A percentile compares a stretch with the other conserved stretches of the same genome.
phyloP scores from a whole-genome alignment of 257 asterid species.

The Ligustrum vulgare region DNA sequence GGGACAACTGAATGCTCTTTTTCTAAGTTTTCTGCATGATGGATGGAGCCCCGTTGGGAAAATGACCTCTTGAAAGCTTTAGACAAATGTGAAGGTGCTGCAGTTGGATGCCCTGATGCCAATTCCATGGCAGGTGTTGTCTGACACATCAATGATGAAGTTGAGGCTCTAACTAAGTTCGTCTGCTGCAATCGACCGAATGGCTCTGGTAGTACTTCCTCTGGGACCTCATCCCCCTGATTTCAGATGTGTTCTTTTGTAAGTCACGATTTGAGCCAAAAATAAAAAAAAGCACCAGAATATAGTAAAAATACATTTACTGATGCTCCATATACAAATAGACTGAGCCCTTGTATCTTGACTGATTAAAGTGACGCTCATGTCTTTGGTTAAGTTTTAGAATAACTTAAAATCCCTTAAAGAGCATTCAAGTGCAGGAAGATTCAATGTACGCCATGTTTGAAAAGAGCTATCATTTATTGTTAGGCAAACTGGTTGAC shows the following conservation, averaged over 20 bases:
- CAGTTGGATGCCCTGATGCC: constrained; percentile 14
- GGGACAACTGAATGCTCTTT: constrained; percentile 22
- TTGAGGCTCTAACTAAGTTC: constrained; percentile 22
- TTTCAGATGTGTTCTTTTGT: constrained; percentile 15
- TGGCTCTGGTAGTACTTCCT: constrained; percentile 63
- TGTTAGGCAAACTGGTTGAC: background rate
- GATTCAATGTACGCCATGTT: background rate
- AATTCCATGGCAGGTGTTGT: constrained; percentile 17
- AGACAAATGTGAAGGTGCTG: constrained; percentile 49
- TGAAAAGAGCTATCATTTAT: background rate
- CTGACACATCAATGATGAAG: constrained; percentile 15
- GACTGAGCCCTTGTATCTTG: background rate
- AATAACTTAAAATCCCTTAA: constrained; percentile 3
- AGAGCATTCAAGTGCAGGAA: background rate
- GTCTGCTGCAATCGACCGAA: constrained; percentile 40
- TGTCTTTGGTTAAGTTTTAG: background rate
- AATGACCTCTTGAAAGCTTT: constrained; percentile 55
- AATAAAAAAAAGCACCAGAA: background rate
- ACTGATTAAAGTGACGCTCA: constrained; percentile 1
- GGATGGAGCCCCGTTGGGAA: constrained; percentile 29
- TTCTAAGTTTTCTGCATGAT: constrained; percentile 5
- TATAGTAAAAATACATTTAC: background rate
- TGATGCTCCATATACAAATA: background rate
- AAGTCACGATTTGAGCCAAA: background rate
- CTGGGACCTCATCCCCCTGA: constrained; percentile 87